Conservation (phyloP, 2,329 filamentous ascomycete genomes). For the Dothidotthia symphoricarpi region DNA sequence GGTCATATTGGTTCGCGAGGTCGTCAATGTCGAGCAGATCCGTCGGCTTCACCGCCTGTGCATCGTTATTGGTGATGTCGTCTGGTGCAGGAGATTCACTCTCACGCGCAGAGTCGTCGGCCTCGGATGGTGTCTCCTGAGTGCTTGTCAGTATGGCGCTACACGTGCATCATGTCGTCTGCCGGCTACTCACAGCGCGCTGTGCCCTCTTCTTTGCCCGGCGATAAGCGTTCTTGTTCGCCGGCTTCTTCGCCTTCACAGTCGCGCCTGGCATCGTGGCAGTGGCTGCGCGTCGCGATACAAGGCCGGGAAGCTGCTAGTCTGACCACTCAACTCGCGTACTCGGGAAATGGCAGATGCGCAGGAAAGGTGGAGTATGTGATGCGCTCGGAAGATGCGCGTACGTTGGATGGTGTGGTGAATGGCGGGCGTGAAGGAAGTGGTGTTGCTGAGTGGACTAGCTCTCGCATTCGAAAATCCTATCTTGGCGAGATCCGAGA, state of each 20-base stretch:
- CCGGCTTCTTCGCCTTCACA: conserved; percentile 55
- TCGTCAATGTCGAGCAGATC: conserved; percentile 34
- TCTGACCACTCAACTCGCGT: too few relatives aligned
- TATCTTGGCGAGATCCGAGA: too few relatives aligned
- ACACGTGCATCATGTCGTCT: neutral
- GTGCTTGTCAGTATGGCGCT: conserved; percentile 16
- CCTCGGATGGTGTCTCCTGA: conserved; percentile 39
- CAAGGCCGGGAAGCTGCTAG: neutral
- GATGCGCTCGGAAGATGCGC: too few relatives aligned
- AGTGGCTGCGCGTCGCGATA: conserved; percentile 10
- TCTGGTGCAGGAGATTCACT: conserved; percentile 40
- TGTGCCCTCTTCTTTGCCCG: conserved; percentile 95
- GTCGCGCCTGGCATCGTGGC: conserved; percentile 30
- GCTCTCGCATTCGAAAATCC: too few relatives aligned
- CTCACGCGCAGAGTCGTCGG: conserved; percentile 35
- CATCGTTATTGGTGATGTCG: conserved; percentile 36
- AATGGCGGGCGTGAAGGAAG: too few relatives aligned
- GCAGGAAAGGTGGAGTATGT: too few relatives aligned
- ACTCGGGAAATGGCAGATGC: too few relatives aligned
- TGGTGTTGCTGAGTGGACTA: too few relatives aligned
- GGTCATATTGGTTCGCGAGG: conserved; percentile 53
- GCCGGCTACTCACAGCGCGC: conserved; percentile 52
- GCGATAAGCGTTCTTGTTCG: conserved; percentile 91
- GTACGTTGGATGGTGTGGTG: too few relatives aligned
- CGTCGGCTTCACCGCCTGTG: conserved; percentile 48